Conservation (phyloP, 2,329 filamentous ascomycete species). For the Botrytis squamosa region DNA sequence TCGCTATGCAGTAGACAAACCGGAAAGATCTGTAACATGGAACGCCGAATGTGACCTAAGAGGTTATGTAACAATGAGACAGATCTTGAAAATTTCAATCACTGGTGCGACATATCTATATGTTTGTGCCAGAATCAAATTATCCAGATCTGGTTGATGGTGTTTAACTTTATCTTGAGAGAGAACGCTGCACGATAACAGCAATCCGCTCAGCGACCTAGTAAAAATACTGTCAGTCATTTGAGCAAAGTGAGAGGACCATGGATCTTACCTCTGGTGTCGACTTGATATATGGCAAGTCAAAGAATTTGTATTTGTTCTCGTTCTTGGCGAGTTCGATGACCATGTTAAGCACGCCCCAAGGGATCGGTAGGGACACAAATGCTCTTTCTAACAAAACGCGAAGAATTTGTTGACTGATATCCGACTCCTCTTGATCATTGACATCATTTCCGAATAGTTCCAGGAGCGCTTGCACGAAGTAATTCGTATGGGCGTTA, state of each 20-base stretch:
- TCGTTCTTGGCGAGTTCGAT: constrained; percentile 90
- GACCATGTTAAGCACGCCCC: constrained; percentile 87
- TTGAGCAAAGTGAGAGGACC: neutral
- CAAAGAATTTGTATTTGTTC: constrained; percentile 80
- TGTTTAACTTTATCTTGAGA: constrained; percentile 13
- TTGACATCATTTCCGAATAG: constrained; percentile 75
- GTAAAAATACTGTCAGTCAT: constrained; percentile 2
- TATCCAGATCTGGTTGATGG: constrained; percentile 10
- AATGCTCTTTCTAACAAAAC: constrained; percentile 85
- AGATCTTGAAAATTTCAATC: constrained; percentile 17
- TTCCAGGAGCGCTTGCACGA: constrained; percentile 79
- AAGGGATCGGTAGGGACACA: constrained; percentile 89
- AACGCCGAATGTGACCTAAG: constrained; percentile 39
- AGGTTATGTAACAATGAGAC: constrained; percentile 39
- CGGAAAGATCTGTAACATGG: constrained; percentile 33
- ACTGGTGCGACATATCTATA: constrained; percentile 7
- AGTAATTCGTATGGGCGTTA: constrained; percentile 88
- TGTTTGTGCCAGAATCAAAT: neutral
- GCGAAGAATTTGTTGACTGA: constrained; percentile 87
- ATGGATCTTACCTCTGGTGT: constrained; percentile 69
- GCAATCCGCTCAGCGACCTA: constrained; percentile 38
- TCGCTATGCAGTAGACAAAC: constrained; percentile 41
- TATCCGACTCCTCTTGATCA: constrained; percentile 73
- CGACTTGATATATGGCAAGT: constrained; percentile 86
- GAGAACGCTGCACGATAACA: constrained; percentile 32